phyloP scores from a whole-genome alignment of 805 yeast genomes.

The Kuraishia capsulata region DNA sequence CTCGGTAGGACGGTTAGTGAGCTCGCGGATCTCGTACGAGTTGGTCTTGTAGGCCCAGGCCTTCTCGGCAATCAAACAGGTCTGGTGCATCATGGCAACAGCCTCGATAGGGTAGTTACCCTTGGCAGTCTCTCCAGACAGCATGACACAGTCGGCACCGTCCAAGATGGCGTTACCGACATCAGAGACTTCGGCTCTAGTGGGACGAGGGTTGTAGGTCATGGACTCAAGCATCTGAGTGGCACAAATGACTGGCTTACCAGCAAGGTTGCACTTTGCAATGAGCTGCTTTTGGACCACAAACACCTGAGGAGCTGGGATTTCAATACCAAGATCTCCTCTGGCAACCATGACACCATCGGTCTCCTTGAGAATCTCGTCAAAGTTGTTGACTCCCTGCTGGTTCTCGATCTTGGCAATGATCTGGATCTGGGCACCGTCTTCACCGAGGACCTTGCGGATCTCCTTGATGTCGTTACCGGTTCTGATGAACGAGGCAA shows the following conservation, averaged over 20 bases:
- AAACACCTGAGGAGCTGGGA: slow-evolving; percentile 97
- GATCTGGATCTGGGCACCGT: slow-evolving; percentile 92
- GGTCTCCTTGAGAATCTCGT: slow-evolving; percentile 86
- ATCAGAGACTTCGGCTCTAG: slow-evolving; percentile 99
- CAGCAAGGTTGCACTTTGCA: slow-evolving; percentile 98
- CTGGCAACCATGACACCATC: slow-evolving; percentile 99
- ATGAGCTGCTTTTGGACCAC: slow-evolving; percentile 98
- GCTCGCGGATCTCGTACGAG: slow-evolving; percentile 81
- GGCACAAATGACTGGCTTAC: slow-evolving; percentile 99
- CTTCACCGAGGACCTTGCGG: slow-evolving; percentile 93
- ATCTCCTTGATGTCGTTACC: slow-evolving; percentile 85
- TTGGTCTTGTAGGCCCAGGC: slow-evolving; percentile 81
- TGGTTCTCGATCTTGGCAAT: slow-evolving; percentile 97
- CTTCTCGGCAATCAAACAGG: slow-evolving; percentile 92
- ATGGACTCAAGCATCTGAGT: slow-evolving; percentile 99
- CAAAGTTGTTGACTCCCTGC: slow-evolving; percentile 99
- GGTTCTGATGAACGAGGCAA: slow-evolving; percentile 96
- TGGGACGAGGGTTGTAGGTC: slow-evolving; percentile 99
- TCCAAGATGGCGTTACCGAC: slow-evolving; percentile 98
- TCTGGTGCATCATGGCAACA: slow-evolving; percentile 98
- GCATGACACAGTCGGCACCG: slow-evolving; percentile 99
- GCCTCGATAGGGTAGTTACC: slow-evolving; percentile 98
- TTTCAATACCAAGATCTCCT: slow-evolving; percentile 99
- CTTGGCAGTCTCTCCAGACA: slow-evolving; percentile 99
- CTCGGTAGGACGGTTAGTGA: slow-evolving; percentile 81